Base-by-base conservation (phyloP, 768 basidiomycete genomes). In the Suillus discolor region DNA sequence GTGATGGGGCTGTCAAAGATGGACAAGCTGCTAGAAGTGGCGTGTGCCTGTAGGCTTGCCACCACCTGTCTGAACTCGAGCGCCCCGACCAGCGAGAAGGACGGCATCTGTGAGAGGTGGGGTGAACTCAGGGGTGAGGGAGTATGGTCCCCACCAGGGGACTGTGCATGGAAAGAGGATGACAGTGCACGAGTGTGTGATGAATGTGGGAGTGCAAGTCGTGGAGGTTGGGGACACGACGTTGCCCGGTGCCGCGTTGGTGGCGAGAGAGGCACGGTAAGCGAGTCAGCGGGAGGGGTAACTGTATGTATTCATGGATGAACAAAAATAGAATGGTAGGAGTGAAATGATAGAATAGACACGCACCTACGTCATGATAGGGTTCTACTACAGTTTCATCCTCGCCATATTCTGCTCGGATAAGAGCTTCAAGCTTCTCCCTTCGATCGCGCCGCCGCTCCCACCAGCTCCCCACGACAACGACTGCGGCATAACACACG, bases 41-140 rank as follows among this genome's bases (percentile, higher is more conserved):
- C 89, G 71, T 96, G 88, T 59, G 83, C 82, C 68, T 88, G 87
- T 28, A 99, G 81, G 0, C 91, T 89, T 13, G 91, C 84, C 25
- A 99, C 91, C 28, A 98, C 92, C 66, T 96, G 90, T 20, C 96
- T 85, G 78, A 99, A 99, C 77, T 99, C 97, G 53, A 99, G 85
- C 0, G 97, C 97, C 11, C 97, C 94, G 6, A 99, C 86, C 2
- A 99, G 85, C 3, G 97, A 98, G 71, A 94, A 94, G 0, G 91
- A 93, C 3, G 91, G 92, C 77, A 94, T 84, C 66, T 87, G 85
- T 12, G 77, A 75, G 44, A 80, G 75, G 28, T 77, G 76, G 28
- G 82, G 66, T 0, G 73, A 66, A 31, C 75, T 78, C 8, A 82
- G 72, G 7, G 87, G 85, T 2, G 90, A 86, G 15, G 86, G 81